Percentiles rank a stretch among this genome's conserved stretches.
Conservation (phyloP, 2,329 filamentous ascomycete genomes). For the Nothophaeocryptopus gaeumannii region DNA sequence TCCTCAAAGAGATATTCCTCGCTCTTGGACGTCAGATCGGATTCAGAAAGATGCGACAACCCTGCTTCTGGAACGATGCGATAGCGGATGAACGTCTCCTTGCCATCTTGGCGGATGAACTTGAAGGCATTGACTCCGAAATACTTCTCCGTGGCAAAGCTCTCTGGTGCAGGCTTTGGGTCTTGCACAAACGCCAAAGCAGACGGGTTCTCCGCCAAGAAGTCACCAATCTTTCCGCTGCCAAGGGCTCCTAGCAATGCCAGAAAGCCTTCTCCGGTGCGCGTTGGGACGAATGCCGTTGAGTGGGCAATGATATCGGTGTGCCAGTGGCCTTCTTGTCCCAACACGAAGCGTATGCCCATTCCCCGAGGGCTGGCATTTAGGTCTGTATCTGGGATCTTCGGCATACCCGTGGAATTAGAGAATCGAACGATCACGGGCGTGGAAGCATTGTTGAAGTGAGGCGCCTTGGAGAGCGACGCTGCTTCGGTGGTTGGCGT, state of each 20-base stretch:
- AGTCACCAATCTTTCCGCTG: slow-evolving; percentile 40
- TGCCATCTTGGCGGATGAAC: slow-evolving; percentile 42
- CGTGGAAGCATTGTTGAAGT: slow-evolving; percentile 25
- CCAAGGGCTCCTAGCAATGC: slow-evolving; percentile 47
- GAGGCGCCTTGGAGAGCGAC: slow-evolving; percentile 36
- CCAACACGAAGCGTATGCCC: slow-evolving; percentile 49
- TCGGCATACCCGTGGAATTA: slow-evolving; percentile 27
- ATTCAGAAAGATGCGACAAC: slow-evolving; percentile 36
- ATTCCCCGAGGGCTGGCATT: slow-evolving; percentile 41
- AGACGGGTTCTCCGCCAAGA: slow-evolving; percentile 47
- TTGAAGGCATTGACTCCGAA: slow-evolving; percentile 52
- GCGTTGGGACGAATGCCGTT: slow-evolving; percentile 52
- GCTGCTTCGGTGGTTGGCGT: slow-evolving; percentile 46
- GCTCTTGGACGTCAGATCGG: slow-evolving; percentile 39
- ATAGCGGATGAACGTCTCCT: slow-evolving; percentile 50
- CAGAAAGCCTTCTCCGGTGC: slow-evolving; percentile 54
- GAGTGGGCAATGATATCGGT: slow-evolving; percentile 58
- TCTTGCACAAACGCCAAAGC: slow-evolving; percentile 49
- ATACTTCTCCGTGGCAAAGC: slow-evolving; percentile 50
- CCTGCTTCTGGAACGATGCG: slow-evolving; percentile 47
- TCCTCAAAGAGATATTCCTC: slow-evolving; percentile 52
- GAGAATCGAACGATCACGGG: slow-evolving; percentile 30
- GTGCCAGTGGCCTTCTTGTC: slow-evolving; percentile 43
- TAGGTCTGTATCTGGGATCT: slow-evolving; percentile 28
- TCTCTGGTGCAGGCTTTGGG: slow-evolving; percentile 51